A percentile compares a stretch with the other conserved stretches of the same genome.
These are phyloP conservation scores for Rhodomyrtus psidioides DNA, from an alignment of 441 rosid genomes.

Conservation along the genomic window DNA sequence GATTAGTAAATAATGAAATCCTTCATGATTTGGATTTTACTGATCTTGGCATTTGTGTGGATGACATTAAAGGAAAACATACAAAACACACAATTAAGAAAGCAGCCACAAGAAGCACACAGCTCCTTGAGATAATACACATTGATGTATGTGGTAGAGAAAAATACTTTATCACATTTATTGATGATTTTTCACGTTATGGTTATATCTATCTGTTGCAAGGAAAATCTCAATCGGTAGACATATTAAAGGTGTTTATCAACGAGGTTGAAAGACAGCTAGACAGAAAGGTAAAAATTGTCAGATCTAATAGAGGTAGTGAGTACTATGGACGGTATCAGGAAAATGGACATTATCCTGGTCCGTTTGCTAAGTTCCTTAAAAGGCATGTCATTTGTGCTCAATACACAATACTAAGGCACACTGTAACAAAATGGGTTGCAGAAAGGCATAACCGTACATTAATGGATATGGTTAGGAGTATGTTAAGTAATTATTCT, in stretches of 20 bases:
- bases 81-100: background rate
- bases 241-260: too few relatives aligned
- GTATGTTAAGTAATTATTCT: background rate
- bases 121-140: background rate
- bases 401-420: background rate
- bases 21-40: too few relatives aligned
- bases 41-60: too few relatives aligned
- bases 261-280: too few relatives aligned
- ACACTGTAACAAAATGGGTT: background rate
- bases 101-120: background rate
- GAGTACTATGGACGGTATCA: background rate
- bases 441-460: background rate
- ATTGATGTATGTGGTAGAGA: background rate
- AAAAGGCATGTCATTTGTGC: background rate
- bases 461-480: background rate
- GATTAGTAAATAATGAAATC: too few relatives aligned
- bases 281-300: too few relatives aligned
- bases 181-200: background rate
- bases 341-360: background rate
- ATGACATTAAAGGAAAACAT: too few relatives aligned
- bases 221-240: background rate
- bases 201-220: background rate
- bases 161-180: background rate
- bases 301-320: too few relatives aligned
- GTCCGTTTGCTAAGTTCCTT: background rate